Evolutionary conservation across 805 yeast genomes (phyloP).

Genomic region (Danielozyma ontarioensis): DNA sequence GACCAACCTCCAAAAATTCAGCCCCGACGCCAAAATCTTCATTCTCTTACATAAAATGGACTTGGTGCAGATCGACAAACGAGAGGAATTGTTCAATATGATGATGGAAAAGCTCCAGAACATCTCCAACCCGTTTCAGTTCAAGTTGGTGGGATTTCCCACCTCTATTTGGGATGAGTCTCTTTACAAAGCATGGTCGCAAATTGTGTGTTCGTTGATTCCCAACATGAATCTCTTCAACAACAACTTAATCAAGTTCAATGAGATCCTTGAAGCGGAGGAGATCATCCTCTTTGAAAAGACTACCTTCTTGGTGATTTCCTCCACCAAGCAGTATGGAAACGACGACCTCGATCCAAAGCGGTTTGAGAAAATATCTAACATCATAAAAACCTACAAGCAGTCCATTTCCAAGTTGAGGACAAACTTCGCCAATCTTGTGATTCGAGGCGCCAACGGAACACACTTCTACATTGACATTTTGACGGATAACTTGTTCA

Average conservation of each 20-base stretch:
- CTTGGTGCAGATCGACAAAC: conserved; percentile 77
- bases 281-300: conserved; percentile 90
- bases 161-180: conserved; percentile 98
- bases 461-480: conserved; percentile 47
- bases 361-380: conserved; percentile 88
- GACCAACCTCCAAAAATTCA: conserved; percentile 72
- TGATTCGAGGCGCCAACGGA: conserved; percentile 56
- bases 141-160: conserved; percentile 78
- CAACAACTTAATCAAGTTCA: conserved; percentile 66
- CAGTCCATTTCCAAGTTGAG: conserved; percentile 86
- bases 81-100: conserved; percentile 75
- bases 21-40: conserved; percentile 89
- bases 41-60: conserved; percentile 95
- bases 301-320: conserved; percentile 82
- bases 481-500: conserved; percentile 55
- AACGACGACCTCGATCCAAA: conserved; percentile 65
- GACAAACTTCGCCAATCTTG: conserved; percentile 74
- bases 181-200: conserved; percentile 94
- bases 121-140: conserved; percentile 61
- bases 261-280: conserved; percentile 71
- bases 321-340: conserved; percentile 44
- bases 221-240: conserved; percentile 86
- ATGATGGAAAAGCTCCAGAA: conserved; percentile 80
- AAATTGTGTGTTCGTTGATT: conserved; percentile 88
- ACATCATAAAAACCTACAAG: conserved; percentile 89